phyloP scores from a whole-genome alignment of 495 filamentous ascomycete species.

The Pseudomonodictys pantanalensis region DNA sequence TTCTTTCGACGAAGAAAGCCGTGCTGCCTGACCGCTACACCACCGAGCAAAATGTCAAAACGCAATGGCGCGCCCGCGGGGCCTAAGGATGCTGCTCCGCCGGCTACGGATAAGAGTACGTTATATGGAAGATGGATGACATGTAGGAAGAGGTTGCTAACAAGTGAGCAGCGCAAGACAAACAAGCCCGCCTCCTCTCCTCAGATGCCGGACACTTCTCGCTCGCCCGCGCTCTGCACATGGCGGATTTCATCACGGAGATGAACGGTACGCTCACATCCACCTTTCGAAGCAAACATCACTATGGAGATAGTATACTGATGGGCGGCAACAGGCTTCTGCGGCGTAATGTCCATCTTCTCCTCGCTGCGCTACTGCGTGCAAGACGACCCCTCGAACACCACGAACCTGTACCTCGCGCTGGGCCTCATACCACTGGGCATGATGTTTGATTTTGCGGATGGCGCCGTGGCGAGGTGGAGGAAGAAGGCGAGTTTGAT shows the following conservation, averaged over 20 bases:
- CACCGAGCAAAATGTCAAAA: conserved; percentile 34
- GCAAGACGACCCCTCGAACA: conserved; percentile 59
- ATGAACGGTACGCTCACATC: conserved; percentile 67
- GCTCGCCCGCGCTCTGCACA: conserved; percentile 76
- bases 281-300: background rate
- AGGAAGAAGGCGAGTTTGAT: conserved; percentile 92
- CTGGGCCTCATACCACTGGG: conserved; percentile 88
- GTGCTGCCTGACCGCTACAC: background rate
- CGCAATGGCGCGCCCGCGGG: conserved; percentile 36
- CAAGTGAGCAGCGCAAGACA: conserved; percentile 53
- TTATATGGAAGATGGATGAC: background rate
- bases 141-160: background rate
- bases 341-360: conserved; percentile 90
- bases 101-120: conserved; percentile 15
- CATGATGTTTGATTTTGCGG: conserved; percentile 98
- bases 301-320: background rate
- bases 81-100: conserved; percentile 24
- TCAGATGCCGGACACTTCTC: conserved; percentile 76
- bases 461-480: conserved; percentile 94
- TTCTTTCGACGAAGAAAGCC: too few relatives aligned
- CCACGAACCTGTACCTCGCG: conserved; percentile 70
- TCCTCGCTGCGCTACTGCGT: conserved; percentile 93
- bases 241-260: conserved; percentile 93
- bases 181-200: conserved; percentile 80
- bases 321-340: conserved; percentile 55